phyloP scores from a whole-genome alignment of 345 rosid species.

The Salix caprea region DNA sequence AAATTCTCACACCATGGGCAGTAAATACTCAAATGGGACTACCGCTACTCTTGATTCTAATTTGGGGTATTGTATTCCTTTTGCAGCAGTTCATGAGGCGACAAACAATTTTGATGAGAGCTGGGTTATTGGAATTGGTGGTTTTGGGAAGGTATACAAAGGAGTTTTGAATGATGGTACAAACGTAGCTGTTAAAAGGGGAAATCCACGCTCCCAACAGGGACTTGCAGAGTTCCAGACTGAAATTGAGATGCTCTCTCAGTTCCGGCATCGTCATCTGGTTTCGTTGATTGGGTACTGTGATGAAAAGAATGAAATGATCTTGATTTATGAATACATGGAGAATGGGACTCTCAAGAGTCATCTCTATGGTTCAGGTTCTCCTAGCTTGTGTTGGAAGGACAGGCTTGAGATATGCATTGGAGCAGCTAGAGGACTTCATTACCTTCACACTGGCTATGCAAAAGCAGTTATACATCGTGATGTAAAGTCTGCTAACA shows the following conservation, averaged over 20 bases:
- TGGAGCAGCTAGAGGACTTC: slow-evolving; percentile 28
- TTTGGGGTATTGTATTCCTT: slow-evolving; percentile 27
- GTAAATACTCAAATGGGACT: slow-evolving; percentile 32
- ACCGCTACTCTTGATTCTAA: slow-evolving; percentile 13
- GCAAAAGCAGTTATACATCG: slow-evolving; percentile 31
- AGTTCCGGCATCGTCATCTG: slow-evolving; percentile 34
- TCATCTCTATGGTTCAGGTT: slow-evolving; percentile 27
- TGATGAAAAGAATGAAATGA: slow-evolving; percentile 35
- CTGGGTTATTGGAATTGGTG: slow-evolving; percentile 34
- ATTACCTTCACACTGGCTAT: slow-evolving; percentile 28
- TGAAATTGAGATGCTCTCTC: slow-evolving; percentile 35
- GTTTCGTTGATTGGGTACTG: slow-evolving; percentile 34
- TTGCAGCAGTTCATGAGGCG: slow-evolving; percentile 28
- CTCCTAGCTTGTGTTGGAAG: slow-evolving; percentile 27
- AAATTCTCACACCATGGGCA: slow-evolving; percentile 30
- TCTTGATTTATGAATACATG: slow-evolving; percentile 35
- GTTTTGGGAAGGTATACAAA: slow-evolving; percentile 34
- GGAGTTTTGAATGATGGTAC: slow-evolving; percentile 20
- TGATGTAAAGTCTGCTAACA: slow-evolving; percentile 32
- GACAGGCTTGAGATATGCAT: slow-evolving; percentile 30
- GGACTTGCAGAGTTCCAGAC: slow-evolving; percentile 36
- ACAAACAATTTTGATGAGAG: slow-evolving; percentile 34
- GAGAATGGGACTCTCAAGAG: slow-evolving; percentile 33
- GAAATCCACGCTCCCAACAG: slow-evolving; percentile 32
- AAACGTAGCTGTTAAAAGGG: slow-evolving; percentile 31